Evolutionary conservation across 2,329 filamentous ascomycete genomes (phyloP), one percentile per base, ranked within the genome.

Genomic region (Ambrosiella beaveri): DNA sequence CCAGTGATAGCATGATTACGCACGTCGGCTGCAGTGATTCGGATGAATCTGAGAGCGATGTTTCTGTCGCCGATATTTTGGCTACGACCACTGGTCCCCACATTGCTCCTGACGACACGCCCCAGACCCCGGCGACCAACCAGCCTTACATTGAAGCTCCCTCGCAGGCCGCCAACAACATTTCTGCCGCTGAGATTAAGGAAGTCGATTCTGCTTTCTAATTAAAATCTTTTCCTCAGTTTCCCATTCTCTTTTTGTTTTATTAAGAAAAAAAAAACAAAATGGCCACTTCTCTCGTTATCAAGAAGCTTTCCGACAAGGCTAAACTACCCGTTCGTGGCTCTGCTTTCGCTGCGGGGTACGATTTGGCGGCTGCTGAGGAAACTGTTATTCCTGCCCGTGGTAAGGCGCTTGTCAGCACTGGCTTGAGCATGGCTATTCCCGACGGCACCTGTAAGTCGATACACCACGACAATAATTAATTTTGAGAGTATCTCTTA

Each of bases 381-480:
- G 80, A 85, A 41, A 84, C 83, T 3, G 78, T 79, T 1, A 83
- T 98, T 59, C 90, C 90, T 0, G 82, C 86, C 1, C 78, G 87
- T 61, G 90, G 89, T 64, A 89, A 95, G 72, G 88, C 75, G 0
- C 73, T 96, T 37, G 89, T 97, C 41, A 86, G 90, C 65, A 97
- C 93, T 0, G 91, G 93, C 65, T 85, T 98, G 62, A 82, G 84
- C 64, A 91, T 98, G 73, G 87, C 89, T 35, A 86, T 96, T 54
- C 93, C 93, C 0, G 85, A 81, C 4, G 89, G 88, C 56, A 96
- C 90, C 11, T 97, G 88, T 94, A 76, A 62, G 85, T 70, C n/a
- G 6, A 11, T 36, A n/a, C 13, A 13, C 37, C 39, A 17, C 57
- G 19, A 37, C 35, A 55, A 44, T 51, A 41, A 40, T 41, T 35